Evolutionary conservation across 2,329 filamentous ascomycete species (phyloP).

Genomic region (Talaromyces pinophilus): DNA sequence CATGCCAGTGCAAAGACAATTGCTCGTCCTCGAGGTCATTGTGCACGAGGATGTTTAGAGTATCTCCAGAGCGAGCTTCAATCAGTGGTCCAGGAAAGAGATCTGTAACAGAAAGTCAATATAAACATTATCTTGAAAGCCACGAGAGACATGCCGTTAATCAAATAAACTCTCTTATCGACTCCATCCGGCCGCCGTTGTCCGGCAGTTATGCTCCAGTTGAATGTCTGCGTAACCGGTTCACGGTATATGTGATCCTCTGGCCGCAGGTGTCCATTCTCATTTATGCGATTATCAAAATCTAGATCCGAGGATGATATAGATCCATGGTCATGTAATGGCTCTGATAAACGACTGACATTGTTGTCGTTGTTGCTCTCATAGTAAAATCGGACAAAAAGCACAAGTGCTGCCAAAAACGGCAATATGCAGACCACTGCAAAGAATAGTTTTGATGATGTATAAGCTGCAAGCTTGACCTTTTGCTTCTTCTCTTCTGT

Average conservation of each 20-base stretch:
- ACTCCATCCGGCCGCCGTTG: conserved; percentile 53
- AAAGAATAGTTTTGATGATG: neutral
- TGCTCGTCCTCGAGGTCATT: conserved; percentile 45
- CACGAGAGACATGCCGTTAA: conserved; percentile 45
- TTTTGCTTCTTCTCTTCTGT: neutral
- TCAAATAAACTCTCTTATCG: conserved; percentile 50
- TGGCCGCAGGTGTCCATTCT: conserved; percentile 40
- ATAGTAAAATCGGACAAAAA: conserved; percentile 17
- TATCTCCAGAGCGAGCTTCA: conserved; percentile 52
- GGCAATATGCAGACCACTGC: conserved; percentile 8
- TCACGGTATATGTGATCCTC: conserved; percentile 45
- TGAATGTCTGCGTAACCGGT: conserved; percentile 35
- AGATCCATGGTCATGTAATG: conserved; percentile 9
- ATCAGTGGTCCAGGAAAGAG: conserved; percentile 54
- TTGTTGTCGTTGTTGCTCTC: neutral
- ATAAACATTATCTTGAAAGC: neutral
- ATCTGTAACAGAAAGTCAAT: conserved; percentile 26
- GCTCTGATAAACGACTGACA: conserved; percentile 24
- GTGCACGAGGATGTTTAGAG: conserved; percentile 45
- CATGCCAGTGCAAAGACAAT: conserved; percentile 52
- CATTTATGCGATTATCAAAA: conserved; percentile 14
- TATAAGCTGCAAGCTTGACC: neutral
- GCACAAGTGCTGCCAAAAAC: conserved; percentile 15
- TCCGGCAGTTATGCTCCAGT: conserved; percentile 47
- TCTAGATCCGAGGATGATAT: neutral